A percentile compares a stretch with the other conserved stretches of the same genome.
Evolutionary conservation across 805 yeast genomes (phyloP).

Genomic region (Saccharomycopsis sp.): DNA sequence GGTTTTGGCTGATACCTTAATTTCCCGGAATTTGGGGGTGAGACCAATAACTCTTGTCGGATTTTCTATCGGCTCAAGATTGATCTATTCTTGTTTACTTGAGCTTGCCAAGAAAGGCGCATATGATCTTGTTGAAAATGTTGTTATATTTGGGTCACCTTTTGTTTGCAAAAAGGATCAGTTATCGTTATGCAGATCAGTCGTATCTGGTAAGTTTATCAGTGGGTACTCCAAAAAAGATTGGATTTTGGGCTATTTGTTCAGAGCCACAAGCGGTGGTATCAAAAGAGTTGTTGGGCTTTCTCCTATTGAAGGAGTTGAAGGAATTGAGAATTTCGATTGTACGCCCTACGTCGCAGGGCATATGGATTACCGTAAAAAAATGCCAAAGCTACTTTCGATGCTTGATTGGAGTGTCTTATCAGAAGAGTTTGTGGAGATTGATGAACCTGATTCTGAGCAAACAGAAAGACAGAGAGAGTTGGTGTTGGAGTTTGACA

Average conservation of each 20-base stretch:
- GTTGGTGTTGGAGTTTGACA: constrained; percentile 76
- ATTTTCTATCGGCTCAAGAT: constrained; percentile 86
- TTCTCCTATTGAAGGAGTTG: constrained; percentile 56
- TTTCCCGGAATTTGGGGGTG: constrained; percentile 81
- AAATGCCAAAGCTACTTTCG: constrained; percentile 74
- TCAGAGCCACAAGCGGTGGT: constrained; percentile 94
- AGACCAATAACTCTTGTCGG: constrained; percentile 91
- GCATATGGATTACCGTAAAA: constrained; percentile 94
- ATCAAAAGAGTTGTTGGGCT: constrained; percentile 85
- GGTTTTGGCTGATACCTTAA: constrained; percentile 82
- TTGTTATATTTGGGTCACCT: constrained; percentile 81
- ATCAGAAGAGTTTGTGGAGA: constrained; percentile 87
- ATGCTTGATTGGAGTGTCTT: constrained; percentile 70
- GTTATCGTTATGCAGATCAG: constrained; percentile 66
- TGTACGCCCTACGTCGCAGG: constrained; percentile 85
- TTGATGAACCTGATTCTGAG: constrained; percentile 93
- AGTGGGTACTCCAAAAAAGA: constrained; percentile 89
- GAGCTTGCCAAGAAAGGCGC: constrained; percentile 84
- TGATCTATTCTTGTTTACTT: constrained; percentile 79
- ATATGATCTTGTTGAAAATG: constrained; percentile 82
- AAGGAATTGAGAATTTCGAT: constrained; percentile 75
- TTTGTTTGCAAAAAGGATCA: constrained; percentile 72
- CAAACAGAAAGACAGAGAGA: constrained; percentile 75
- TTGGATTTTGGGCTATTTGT: constrained; percentile 92
- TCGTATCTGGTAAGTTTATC: constrained; percentile 81